Conservation (phyloP, 2,329 filamentous ascomycete species). For the Fusarium subglutinans region DNA sequence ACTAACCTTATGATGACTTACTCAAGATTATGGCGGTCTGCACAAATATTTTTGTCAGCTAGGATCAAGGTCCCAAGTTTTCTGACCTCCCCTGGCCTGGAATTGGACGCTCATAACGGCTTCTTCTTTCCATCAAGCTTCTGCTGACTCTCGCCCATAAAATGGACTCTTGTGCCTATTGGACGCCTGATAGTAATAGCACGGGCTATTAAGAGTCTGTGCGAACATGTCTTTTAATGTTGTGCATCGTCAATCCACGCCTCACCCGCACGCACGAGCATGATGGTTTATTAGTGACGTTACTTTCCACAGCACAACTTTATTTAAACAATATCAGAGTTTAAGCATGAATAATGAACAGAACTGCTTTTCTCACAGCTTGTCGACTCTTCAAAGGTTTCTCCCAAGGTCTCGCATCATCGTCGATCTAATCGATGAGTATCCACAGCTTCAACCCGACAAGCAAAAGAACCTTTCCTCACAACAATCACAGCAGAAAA, state of each 20-base stretch:
- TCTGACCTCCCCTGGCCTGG: background rate
- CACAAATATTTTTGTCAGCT: background rate
- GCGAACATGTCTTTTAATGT: conserved; percentile 26
- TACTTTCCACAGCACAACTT: background rate
- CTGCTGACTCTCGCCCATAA: conserved; percentile 17
- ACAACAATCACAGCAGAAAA: conserved; percentile 22
- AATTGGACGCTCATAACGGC: conserved; percentile 9
- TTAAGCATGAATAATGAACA: background rate
- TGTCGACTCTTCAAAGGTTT: background rate
- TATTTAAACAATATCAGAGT: background rate
- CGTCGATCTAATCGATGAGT: conserved; percentile 17
- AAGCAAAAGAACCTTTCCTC: conserved; percentile 30
- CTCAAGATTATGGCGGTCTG: fast-evolving
- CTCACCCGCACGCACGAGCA: conserved; percentile 36
- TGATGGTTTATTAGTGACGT: background rate
- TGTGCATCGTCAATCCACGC: conserved; percentile 35
- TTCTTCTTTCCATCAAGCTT: conserved; percentile 28
- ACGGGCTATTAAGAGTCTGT: conserved; percentile 29
- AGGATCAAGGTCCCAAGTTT: background rate
- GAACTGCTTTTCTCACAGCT: background rate
- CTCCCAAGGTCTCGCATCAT: background rate
- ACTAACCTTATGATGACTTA: fast-evolving
- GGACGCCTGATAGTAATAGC: conserved; percentile 15
- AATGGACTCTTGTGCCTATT: background rate
- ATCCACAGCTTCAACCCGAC: conserved; percentile 26